Evolutionary conservation across 2,329 filamentous ascomycete species (phyloP).

Genomic region (Fusarium mundagurra): DNA sequence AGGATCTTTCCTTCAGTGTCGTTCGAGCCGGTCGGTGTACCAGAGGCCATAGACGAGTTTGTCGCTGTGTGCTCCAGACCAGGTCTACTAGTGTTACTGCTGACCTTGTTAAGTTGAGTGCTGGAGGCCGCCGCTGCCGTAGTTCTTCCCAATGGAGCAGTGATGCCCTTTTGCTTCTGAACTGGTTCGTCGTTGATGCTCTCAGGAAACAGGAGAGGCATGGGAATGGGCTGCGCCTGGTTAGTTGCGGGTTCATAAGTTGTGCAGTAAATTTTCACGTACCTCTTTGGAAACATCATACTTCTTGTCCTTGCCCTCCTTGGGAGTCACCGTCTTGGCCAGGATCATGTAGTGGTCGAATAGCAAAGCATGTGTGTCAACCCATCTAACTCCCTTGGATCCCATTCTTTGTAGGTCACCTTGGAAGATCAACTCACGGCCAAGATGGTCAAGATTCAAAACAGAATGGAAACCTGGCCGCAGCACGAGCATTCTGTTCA

Average conservation of each 20-base stretch:
- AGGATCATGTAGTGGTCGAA: slow-evolving; percentile 98
- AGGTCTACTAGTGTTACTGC: slow-evolving; percentile 63
- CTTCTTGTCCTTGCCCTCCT: slow-evolving; percentile 77
- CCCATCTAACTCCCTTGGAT: slow-evolving; percentile 88
- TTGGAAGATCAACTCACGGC: slow-evolving; percentile 86
- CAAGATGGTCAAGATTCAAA: slow-evolving; percentile 93
- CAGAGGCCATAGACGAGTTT: slow-evolving; percentile 69
- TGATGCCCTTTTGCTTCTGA: slow-evolving; percentile 81
- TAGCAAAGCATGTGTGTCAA: slow-evolving; percentile 91
- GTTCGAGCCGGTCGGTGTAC: slow-evolving; percentile 57
- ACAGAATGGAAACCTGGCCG: slow-evolving; percentile 89
- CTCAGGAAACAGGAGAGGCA: slow-evolving; percentile 93
- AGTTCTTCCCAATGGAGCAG: slow-evolving; percentile 67
- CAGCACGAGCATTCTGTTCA: slow-evolving; percentile 84
- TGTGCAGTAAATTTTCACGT: slow-evolving; percentile 44
- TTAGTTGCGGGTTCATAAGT: slow-evolving; percentile 33
- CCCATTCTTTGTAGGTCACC: slow-evolving; percentile 91
- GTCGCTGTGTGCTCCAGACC: slow-evolving; percentile 75
- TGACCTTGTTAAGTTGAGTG: slow-evolving; percentile 66
- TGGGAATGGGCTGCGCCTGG: slow-evolving; percentile 78
- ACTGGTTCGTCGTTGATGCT: slow-evolving; percentile 93
- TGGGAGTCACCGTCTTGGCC: slow-evolving; percentile 79
- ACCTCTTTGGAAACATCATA: slow-evolving; percentile 95
- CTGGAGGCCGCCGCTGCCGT: slow-evolving; percentile 70
- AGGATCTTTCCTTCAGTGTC: slow-evolving; percentile 85